phyloP scores from a whole-genome alignment of 495 filamentous ascomycete genomes.

The Talaromyces proteolyticus region DNA sequence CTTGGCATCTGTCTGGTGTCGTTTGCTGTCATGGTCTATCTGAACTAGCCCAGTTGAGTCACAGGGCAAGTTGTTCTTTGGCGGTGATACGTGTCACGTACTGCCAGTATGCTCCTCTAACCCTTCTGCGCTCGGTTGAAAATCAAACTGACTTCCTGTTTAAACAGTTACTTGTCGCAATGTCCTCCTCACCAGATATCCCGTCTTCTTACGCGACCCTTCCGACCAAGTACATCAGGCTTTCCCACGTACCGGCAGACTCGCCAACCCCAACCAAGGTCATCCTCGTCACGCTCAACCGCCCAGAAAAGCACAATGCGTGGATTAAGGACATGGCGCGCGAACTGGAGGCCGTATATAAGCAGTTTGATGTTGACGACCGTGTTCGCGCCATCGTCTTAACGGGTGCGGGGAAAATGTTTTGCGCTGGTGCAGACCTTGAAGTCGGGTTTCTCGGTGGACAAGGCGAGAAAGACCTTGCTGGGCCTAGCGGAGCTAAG shows the following conservation, averaged over 20 bases:
- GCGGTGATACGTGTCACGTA: neutral
- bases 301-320: conserved; percentile 52
- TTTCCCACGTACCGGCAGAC: conserved; percentile 40
- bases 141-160: too few species aligned
- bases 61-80: too few species aligned
- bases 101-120: neutral
- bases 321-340: conserved; percentile 47
- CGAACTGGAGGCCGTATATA: conserved; percentile 45
- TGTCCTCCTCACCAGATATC: conserved; percentile 6
- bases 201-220: conserved; percentile 26
- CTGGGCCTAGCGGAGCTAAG: neutral
- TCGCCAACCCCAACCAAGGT: conserved; percentile 41
- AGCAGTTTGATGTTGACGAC: conserved; percentile 40
- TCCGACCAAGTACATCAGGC: conserved; percentile 38
- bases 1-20: conserved; percentile 39
- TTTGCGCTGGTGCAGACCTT: conserved; percentile 56
- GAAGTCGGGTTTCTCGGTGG: conserved; percentile 36
- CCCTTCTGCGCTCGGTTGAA: too few species aligned
- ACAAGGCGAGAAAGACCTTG: conserved; percentile 7
- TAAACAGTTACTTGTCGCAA: neutral
- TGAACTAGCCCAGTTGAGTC: conserved; percentile 26
- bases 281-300: conserved; percentile 46
- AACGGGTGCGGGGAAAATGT: conserved; percentile 48
- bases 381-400: conserved; percentile 50
- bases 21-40: conserved; percentile 36